Evolutionary conservation across 345 rosid genomes (phyloP).

Genomic region (Trapa bicornis): DNA sequence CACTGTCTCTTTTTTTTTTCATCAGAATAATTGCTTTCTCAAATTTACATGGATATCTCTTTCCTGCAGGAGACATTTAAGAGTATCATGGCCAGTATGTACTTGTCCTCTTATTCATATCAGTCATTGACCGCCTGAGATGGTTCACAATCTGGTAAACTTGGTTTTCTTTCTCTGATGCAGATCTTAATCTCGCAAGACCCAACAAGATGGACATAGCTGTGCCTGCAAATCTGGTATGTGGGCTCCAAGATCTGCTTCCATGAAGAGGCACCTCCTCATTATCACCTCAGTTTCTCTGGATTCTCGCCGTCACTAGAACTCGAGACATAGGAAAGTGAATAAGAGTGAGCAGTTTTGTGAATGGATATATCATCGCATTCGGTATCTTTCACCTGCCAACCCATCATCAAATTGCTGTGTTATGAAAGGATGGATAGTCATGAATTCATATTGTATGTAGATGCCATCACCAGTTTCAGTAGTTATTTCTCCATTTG

Average conservation of each 20-base stretch:
- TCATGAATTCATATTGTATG: no score
- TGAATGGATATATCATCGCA: no score
- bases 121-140: not conserved
- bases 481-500: no score
- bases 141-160: not conserved
- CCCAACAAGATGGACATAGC: constrained; percentile 89
- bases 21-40: not conserved
- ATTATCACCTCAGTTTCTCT: not conserved
- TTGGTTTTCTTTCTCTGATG: not conserved
- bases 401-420: no score
- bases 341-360: not conserved
- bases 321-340: not conserved
- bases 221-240: constrained; percentile 74
- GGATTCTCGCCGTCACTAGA: not conserved
- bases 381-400: no score
- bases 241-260: constrained; percentile 63
- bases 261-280: not conserved
- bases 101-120: not conserved
- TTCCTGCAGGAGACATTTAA: constrained; percentile 62
- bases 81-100: constrained; percentile 77
- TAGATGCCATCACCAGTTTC: no score
- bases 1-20: not conserved
- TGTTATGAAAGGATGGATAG: no score
- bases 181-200: constrained; percentile 72
- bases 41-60: not conserved